Evolutionary conservation across 2,329 filamentous ascomycete genomes (phyloP).

Genomic region (Aspergillus tamarii): DNA sequence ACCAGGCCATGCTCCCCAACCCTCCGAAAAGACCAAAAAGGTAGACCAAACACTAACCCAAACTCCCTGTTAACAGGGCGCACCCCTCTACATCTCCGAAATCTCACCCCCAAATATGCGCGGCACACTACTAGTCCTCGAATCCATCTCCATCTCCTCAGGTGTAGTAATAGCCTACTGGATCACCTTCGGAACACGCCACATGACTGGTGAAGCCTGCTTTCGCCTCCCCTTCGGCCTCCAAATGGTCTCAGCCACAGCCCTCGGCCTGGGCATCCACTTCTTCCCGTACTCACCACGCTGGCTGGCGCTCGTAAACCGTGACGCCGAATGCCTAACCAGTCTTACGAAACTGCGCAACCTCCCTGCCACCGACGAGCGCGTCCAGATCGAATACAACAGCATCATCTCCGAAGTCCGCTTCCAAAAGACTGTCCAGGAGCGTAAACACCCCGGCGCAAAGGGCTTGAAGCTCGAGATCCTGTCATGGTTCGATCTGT

Average conservation of each 20-base stretch:
- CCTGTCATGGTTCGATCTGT: constrained; percentile 52
- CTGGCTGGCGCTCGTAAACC: constrained; percentile 66
- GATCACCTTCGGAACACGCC: constrained; percentile 57
- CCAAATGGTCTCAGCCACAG: constrained; percentile 65
- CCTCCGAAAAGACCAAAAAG: background rate
- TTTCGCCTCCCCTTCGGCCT: constrained; percentile 63
- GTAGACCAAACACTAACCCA: background rate
- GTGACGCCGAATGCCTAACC: constrained; percentile 62
- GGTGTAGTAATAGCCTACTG: constrained; percentile 57
- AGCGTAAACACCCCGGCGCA: background rate
- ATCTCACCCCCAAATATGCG: constrained; percentile 40
- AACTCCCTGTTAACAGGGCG: constrained; percentile 9
- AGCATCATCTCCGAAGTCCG: constrained; percentile 1
- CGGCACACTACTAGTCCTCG: constrained; percentile 38
- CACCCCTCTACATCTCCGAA: constrained; percentile 40
- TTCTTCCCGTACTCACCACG: constrained; percentile 66
- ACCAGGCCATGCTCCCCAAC: background rate
- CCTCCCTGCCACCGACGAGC: constrained; percentile 53
- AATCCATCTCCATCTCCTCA: constrained; percentile 51
- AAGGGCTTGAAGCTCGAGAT: background rate
- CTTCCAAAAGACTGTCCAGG: background rate
- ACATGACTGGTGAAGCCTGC: constrained; percentile 46
- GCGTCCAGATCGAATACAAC: constrained; percentile 41
- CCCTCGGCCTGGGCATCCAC: constrained; percentile 63
- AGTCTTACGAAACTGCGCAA: constrained; percentile 60